Evolutionary conservation across 1,284 basidiomycete genomes (phyloP).

Genomic region (Puccinia sorghi): DNA sequence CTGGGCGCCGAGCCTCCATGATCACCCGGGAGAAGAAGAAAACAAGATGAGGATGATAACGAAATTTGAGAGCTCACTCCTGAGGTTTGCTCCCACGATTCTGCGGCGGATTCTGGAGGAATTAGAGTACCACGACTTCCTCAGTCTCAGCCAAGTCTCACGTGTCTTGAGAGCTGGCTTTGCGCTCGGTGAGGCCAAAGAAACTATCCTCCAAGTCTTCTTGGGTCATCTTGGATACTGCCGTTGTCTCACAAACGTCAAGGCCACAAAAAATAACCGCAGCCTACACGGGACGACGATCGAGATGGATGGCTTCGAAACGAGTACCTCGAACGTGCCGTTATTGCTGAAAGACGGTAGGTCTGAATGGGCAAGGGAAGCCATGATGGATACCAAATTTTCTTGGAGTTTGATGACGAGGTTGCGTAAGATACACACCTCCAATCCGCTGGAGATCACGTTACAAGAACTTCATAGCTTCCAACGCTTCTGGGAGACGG

Average conservation of each 20-base stretch:
- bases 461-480: conserved; percentile 8
- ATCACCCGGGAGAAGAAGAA: no score
- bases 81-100: conserved; percentile 11
- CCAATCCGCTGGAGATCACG: conserved; percentile 3
- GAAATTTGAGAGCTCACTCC: background rate
- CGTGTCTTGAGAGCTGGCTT: conserved; percentile 6
- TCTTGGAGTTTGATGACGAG: background rate
- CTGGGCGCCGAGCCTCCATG: background rate
- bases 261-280: background rate
- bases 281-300: background rate
- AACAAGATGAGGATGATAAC: background rate
- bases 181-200: background rate
- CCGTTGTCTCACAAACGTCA: background rate
- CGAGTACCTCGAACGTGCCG: background rate
- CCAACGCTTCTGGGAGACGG: background rate
- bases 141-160: conserved; percentile 14
- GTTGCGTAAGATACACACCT: background rate
- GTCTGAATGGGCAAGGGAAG: background rate
- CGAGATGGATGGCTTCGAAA: background rate
- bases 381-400: background rate
- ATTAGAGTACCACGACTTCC: conserved; percentile 2
- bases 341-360: background rate
- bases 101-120: background rate
- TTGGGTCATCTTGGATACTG: conserved; percentile 2
- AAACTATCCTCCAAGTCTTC: conserved; percentile 9